A percentile compares a stretch with the other conserved stretches of the same genome.
Evolutionary conservation across 2,329 filamentous ascomycete species (phyloP).

Genomic region (Penicillium sp.): DNA sequence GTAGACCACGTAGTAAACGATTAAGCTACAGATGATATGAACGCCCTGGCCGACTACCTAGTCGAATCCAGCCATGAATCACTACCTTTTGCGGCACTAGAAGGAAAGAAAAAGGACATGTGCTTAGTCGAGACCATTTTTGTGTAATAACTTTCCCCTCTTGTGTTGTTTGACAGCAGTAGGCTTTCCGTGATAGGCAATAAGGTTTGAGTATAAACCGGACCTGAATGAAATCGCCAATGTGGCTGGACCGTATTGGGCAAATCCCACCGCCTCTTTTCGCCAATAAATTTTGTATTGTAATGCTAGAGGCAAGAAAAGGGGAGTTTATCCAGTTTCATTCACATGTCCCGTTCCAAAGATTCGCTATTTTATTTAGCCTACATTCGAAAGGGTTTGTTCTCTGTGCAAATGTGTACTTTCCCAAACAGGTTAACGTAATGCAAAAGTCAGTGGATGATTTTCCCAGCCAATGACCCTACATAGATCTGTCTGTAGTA

Average conservation of each 20-base stretch:
- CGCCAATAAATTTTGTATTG: background rate
- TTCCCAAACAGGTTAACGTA: background rate
- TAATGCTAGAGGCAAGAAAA: background rate
- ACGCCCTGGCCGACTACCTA: background rate
- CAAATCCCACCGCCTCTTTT: background rate
- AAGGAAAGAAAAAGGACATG: slow-evolving; percentile 1
- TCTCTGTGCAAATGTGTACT: background rate
- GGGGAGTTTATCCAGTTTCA: background rate
- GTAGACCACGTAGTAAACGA: background rate
- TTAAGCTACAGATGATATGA: background rate
- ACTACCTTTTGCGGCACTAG: background rate
- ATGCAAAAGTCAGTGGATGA: background rate
- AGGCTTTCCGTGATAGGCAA: background rate
- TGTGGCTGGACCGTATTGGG: background rate
- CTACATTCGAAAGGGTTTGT: background rate
- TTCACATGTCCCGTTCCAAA: no score
- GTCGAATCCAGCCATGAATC: background rate
- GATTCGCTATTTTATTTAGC: background rate
- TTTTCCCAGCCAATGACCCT: background rate
- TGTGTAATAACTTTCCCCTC: background rate
- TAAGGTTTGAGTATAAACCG: background rate
- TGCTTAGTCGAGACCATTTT: background rate
- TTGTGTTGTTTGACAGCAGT: background rate
- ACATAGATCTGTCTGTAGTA: background rate
- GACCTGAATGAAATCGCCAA: background rate